These are phyloP conservation scores for Peronospora tabacina DNA, from an alignment of 352 stramenopile species.

Conservation along the genomic window DNA sequence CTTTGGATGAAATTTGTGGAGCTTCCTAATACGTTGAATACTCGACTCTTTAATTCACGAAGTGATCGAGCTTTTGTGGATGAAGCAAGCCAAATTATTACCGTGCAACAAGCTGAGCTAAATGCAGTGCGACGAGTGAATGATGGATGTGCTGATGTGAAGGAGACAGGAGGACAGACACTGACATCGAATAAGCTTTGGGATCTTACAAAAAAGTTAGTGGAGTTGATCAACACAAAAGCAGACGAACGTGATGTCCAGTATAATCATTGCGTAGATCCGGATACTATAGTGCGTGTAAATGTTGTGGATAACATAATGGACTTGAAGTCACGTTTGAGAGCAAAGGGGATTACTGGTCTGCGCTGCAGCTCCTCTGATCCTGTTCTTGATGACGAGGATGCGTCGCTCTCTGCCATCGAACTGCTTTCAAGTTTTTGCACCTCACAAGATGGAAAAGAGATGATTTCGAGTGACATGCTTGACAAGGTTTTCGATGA, in stretches of 20 bases:
- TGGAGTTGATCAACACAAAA: conserved; percentile 4
- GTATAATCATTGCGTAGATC: neutral
- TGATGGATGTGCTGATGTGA: neutral
- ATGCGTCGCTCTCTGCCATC: conserved; percentile 10
- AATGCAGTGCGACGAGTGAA: neutral
- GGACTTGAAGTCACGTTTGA: conserved; percentile 14
- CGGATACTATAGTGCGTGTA: neutral
- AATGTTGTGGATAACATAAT: neutral
- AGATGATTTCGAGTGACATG: conserved; percentile 6
- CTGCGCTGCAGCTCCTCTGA: neutral
- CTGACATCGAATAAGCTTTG: conserved; percentile 6
- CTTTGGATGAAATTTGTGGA: conserved; percentile 21
- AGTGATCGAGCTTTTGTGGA: conserved; percentile 19
- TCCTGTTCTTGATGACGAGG: conserved; percentile 3
- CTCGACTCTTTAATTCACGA: conserved; percentile 19
- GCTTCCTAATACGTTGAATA: conserved; percentile 16
- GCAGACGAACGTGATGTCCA: neutral
- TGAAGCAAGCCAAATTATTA: conserved; percentile 9
- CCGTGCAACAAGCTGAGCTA: conserved; percentile 17
- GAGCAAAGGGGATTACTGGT: neutral
- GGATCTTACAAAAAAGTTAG: conserved; percentile 8
- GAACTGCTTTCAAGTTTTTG: conserved; percentile 14
- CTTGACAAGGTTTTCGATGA: conserved; percentile 22
- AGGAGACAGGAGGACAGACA: neutral
- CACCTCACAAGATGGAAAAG: neutral